Evolutionary conservation across 2,329 filamentous ascomycete species (phyloP).

Genomic region (Fusarium fracticaudum): DNA sequence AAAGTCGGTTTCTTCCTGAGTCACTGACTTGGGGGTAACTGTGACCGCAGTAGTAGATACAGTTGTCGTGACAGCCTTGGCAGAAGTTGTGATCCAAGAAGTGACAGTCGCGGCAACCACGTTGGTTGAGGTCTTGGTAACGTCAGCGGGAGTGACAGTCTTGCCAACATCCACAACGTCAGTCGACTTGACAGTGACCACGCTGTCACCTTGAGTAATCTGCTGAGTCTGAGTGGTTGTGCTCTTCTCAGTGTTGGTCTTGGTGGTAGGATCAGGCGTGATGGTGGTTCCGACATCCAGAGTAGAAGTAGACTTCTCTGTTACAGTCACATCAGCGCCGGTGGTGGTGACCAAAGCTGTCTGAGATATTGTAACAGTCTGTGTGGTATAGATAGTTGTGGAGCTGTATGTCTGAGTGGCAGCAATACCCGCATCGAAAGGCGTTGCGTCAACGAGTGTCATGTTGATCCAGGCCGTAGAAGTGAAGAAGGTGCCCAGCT

Average conservation of each 20-base stretch:
- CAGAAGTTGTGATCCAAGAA: conserved; percentile 23
- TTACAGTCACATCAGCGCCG: conserved; percentile 14
- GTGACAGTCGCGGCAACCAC: conserved; percentile 25
- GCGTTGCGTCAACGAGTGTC: conserved; percentile 32
- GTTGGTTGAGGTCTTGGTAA: conserved; percentile 35
- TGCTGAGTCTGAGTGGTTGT: conserved; percentile 25
- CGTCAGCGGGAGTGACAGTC: conserved; percentile 45
- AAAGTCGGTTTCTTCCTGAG: conserved; percentile 12
- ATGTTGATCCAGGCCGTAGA: conserved; percentile 37
- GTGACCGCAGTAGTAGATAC: conserved; percentile 28
- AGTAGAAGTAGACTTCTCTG: conserved; percentile 26
- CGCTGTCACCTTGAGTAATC: conserved; percentile 26
- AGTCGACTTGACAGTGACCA: conserved; percentile 43
- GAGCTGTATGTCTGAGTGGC: conserved; percentile 11
- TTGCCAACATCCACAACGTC: conserved; percentile 45
- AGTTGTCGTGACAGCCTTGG: conserved; percentile 27
- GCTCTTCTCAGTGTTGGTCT: conserved; percentile 26
- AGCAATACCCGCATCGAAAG: conserved; percentile 23
- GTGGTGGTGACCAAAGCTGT: conserved; percentile 26
- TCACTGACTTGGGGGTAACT: conserved; percentile 39
- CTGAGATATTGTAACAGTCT: conserved; percentile 27
- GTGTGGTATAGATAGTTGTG: conserved; percentile 34
- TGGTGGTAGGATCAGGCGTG: conserved; percentile 29
- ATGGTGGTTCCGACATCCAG: conserved; percentile 34
- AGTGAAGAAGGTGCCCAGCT: conserved; percentile 33